Evolutionary conservation across 768 basidiomycete genomes (phyloP).

Genomic region (Collybiopsis confluens): DNA sequence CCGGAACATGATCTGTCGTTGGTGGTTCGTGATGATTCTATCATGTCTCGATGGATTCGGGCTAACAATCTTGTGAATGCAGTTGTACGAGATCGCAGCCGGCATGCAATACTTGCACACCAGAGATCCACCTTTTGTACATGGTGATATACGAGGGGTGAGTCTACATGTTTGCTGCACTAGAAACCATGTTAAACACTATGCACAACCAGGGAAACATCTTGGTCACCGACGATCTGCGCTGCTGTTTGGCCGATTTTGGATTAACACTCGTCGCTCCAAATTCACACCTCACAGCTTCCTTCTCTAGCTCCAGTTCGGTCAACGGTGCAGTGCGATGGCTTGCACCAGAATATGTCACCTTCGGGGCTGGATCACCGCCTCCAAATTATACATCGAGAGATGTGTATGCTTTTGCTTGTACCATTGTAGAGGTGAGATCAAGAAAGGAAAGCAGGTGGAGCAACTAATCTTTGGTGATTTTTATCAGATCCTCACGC

Average conservation of each 20-base stretch:
- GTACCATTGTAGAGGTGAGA: background rate
- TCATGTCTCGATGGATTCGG: background rate
- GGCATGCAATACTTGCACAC: conserved; percentile 31
- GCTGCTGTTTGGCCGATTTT: conserved; percentile 9
- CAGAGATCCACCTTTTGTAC: conserved; percentile 13
- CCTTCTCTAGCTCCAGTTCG: background rate
- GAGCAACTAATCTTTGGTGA: too few relatives aligned
- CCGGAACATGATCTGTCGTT: background rate
- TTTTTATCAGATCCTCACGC: background rate
- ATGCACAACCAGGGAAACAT: conserved; percentile 1
- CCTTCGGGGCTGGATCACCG: background rate
- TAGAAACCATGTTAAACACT: background rate
- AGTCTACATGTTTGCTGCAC: background rate
- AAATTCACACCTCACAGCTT: background rate
- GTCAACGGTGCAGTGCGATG: background rate
- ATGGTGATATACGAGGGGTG: conserved; percentile 11
- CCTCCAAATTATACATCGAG: background rate
- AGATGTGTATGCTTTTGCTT: background rate
- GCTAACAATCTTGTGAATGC: background rate
- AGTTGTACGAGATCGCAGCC: conserved; percentile 30
- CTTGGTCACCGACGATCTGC: background rate
- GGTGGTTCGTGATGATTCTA: background rate
- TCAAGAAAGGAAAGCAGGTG: too few relatives aligned
- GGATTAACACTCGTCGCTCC: background rate
- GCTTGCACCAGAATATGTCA: background rate